Base-by-base conservation (phyloP, 2,329 filamentous ascomycete species). In the Pleurostoma richardsiae region DNA sequence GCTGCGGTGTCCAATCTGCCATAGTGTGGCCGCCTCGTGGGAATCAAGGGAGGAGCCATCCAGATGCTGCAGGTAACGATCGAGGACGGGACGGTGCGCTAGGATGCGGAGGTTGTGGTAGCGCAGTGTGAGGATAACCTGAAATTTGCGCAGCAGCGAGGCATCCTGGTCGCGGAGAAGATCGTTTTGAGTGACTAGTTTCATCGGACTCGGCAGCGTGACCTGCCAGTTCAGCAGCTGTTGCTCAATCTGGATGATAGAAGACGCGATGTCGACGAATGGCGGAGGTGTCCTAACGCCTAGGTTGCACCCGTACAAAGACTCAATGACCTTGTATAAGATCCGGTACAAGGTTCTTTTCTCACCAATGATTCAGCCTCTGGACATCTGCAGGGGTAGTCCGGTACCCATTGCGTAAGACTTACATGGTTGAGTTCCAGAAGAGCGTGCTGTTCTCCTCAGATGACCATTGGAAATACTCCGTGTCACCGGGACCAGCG, bases 301-400 rank as follows among this genome's bases (percentile, higher is more conserved):
- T 3, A 76, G 57, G 41, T 76, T 76, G 44, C 65, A 64, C 6
- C 64, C 70, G 45, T 74, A 75, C 7, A 69, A 58, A 1, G 54
- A 53, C 29, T 73, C 66, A 7, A 76, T 59, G 6, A 70, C 57
- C 39, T 58, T 58, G 44, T 67, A 60, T 45, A 59, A 56, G 6
- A 65, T 60, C 29, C 52, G 55, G 42, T 68, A 67, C 1, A 69
- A 56, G 3, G 55, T 61, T 49, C 59, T 67, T 11, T 27, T 8
- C 33, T n/a, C 8, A 8, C n/a, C 8, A n/a, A 8, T 36, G n/a
- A 36, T 36, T 36, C 33, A 36, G 33, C 33, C n/a, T n/a, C n/a
- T n/a, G n/a, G 8, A 36, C 19, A 19, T 19, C 11, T 29, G 6
- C 11, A 6, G 10, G 10, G 26, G n/a, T 2, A n/a, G 38, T 4